A percentile compares a stretch with the other conserved stretches of the same genome.
These are phyloP conservation scores for Hyparrhenia diplandra DNA, from an alignment of 176 grass and related monocot species.

Conservation along the genomic window DNA sequence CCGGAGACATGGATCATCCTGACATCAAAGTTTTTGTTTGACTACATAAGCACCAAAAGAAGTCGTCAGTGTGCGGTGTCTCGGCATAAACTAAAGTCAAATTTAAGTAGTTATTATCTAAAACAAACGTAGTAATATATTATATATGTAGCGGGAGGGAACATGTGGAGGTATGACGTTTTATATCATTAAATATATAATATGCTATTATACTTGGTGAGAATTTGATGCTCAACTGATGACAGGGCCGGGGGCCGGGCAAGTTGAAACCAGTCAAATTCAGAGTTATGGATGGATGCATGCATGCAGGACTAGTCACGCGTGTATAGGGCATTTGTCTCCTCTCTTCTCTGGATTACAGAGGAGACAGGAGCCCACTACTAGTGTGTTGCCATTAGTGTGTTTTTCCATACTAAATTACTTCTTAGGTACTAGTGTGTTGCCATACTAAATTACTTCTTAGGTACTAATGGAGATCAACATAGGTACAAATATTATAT, in stretches of 20 bases:
- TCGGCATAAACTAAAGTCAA: neutral
- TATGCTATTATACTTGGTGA: neutral
- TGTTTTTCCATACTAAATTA: no score
- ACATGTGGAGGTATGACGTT: neutral
- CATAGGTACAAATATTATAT: neutral
- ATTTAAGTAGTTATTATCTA: neutral
- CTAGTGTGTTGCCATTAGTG: no score
- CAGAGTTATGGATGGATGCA: neutral
- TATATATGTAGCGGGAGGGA: neutral
- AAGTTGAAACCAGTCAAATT: conserved; percentile 4
- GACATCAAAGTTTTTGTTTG: neutral
- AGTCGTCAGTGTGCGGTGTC: neutral
- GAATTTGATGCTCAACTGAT: neutral
- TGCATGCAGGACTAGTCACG: neutral
- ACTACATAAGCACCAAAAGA: conserved; percentile 7
- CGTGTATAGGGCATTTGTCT: neutral
- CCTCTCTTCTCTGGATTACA: neutral
- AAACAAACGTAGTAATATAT: neutral
- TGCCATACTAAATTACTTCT: neutral
- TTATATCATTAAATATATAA: neutral
- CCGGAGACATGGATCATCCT: neutral
- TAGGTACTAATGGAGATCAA: neutral
- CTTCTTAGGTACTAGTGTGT: no score
- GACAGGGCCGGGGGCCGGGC: neutral
- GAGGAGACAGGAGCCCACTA: neutral